Evolutionary conservation across 2,329 filamentous ascomycete genomes (phyloP).

Genomic region (Penicillium sp.): DNA sequence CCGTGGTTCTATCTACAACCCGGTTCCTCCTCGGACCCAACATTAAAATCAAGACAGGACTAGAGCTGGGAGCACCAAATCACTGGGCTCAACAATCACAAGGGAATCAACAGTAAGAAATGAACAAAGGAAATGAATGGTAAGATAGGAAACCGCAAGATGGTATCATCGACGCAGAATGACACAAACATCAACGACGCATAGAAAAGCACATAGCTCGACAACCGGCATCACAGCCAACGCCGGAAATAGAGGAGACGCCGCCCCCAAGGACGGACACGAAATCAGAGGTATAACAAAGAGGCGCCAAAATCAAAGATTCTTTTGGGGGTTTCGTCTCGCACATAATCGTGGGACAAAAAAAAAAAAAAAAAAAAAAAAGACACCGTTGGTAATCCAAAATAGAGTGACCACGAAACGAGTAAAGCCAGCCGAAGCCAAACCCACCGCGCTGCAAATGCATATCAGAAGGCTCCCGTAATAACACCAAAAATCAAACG

Average conservation of each 20-base stretch:
- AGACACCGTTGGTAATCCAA: conserved; percentile 17
- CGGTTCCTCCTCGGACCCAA: conserved; percentile 16
- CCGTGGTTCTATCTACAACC: conserved; percentile 25
- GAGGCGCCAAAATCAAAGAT: conserved; percentile 23
- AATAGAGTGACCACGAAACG: conserved; percentile 17
- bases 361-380: conserved; percentile 16
- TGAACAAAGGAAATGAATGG: background rate
- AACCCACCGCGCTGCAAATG: conserved; percentile 38
- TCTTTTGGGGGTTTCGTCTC: conserved; percentile 15
- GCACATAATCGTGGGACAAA: background rate
- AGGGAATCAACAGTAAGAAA: conserved; percentile 7
- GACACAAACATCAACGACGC: conserved; percentile 26
- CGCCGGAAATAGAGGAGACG: conserved; percentile 29
- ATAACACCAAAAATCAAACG: conserved; percentile 9
- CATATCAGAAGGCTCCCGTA: conserved; percentile 27
- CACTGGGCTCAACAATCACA: background rate
- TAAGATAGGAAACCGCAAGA: conserved; percentile 29
- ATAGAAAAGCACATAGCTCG: conserved; percentile 2
- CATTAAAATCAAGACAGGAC: background rate
- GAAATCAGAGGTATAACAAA: conserved; percentile 7
- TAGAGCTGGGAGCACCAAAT: background rate
- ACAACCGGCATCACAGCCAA: conserved; percentile 18
- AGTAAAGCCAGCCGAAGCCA: conserved; percentile 31
- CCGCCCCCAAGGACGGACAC: conserved; percentile 25
- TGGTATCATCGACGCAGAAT: conserved; percentile 40